Percentiles rank a stretch among this genome's conserved stretches.
These are phyloP conservation scores for Raffaelea arxii DNA, from an alignment of 2,329 filamentous ascomycete species.

Conservation along the genomic window DNA sequence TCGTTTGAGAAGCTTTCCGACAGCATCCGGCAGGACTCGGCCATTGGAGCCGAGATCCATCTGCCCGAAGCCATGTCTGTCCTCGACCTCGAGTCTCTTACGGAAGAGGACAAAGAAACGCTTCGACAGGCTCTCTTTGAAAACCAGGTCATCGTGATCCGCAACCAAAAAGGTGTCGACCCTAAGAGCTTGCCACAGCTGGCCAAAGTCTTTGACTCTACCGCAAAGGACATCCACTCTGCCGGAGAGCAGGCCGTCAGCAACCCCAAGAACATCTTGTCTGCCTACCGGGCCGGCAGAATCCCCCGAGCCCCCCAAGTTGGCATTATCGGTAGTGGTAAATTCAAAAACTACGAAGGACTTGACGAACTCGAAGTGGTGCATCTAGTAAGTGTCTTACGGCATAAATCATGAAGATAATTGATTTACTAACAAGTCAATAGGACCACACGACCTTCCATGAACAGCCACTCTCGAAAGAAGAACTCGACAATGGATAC, in stretches of 20 bases:
- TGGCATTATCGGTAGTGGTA: conserved; percentile 11
- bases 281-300: conserved; percentile 8
- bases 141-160: conserved; percentile 11
- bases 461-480: conserved; percentile 21
- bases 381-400: conserved; percentile 3
- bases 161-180: conserved; percentile 10
- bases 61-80: conserved; percentile 1
- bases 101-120: conserved; percentile 3
- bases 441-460: conserved; percentile 12
- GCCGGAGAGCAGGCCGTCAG: conserved; percentile 11
- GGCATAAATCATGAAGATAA: not conserved
- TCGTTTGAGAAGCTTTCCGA: conserved; percentile 9
- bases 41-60: conserved; percentile 10
- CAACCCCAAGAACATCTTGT: conserved; percentile 11
- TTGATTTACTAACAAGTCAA: not conserved
- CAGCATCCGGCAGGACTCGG: conserved; percentile 7
- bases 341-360: conserved; percentile 7
- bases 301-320: conserved; percentile 11
- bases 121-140: conserved; percentile 9
- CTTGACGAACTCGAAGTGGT: conserved; percentile 8
- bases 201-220: conserved; percentile 9
- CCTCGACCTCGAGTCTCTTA: conserved; percentile 5
- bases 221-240: conserved; percentile 10
- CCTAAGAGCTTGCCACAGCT: conserved; percentile 6
- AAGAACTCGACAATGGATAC: not conserved